Conservation (phyloP, 1,284 basidiomycete genomes). For the Cryptococcus sp. region DNA sequence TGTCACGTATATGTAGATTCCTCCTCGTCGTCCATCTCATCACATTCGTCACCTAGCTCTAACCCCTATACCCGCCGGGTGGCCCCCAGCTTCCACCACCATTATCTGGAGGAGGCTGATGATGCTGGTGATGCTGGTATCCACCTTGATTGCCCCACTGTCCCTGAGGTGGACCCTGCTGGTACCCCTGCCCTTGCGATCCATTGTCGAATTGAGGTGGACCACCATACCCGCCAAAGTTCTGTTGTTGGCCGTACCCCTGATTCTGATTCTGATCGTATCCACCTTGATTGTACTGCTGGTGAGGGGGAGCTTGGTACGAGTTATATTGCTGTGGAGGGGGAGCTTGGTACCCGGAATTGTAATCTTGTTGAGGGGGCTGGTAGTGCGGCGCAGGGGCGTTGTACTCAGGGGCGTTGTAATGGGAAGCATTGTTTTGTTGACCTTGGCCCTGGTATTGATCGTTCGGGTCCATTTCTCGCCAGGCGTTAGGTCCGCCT, state of each 20-base stretch:
- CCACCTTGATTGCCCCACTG: background rate
- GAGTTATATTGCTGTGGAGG: background rate
- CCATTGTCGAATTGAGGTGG: slow-evolving; percentile 3
- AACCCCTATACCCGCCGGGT: slow-evolving; percentile 8
- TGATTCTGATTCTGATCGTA: background rate
- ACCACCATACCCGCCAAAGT: background rate
- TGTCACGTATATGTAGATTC: no score
- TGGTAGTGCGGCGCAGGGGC: slow-evolving; percentile 1
- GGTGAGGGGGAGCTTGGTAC: slow-evolving; percentile 6
- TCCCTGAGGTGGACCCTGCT: slow-evolving; percentile 1
- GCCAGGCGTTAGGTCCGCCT: slow-evolving; percentile 45
- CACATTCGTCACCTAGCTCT: no score
- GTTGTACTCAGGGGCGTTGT: background rate
- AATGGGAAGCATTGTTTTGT: background rate
- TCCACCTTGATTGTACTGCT: slow-evolving; percentile 1
- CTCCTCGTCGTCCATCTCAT: no score
- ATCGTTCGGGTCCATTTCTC: slow-evolving; percentile 28
- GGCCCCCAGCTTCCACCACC: slow-evolving; percentile 11
- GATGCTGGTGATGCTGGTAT: background rate
- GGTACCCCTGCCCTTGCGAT: background rate
- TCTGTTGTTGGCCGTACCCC: slow-evolving; percentile 2
- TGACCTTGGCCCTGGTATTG: background rate
- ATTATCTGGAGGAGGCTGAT: slow-evolving; percentile 6
- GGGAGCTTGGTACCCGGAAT: background rate
- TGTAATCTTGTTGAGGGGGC: background rate